Percentiles rank a stretch among this genome's conserved stretches.
These are phyloP conservation scores for Aspergillus tanneri DNA, from an alignment of 2,329 filamentous ascomycete species.

Conservation along the genomic window DNA sequence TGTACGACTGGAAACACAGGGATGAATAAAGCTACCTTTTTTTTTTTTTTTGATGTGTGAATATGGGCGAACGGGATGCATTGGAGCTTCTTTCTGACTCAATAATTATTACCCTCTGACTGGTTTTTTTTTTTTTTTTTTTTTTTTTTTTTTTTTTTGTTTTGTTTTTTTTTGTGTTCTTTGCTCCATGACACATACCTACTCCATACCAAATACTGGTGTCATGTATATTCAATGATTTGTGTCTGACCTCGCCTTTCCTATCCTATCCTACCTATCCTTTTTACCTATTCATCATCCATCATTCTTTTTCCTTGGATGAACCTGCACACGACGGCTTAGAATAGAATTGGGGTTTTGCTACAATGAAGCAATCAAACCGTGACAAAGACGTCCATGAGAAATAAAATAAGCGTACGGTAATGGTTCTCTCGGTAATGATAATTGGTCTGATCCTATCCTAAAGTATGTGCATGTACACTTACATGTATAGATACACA, in stretches of 20 bases:
- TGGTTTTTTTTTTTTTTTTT: background rate
- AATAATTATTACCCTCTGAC: background rate
- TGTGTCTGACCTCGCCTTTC: background rate
- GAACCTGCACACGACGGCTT: slow-evolving; percentile 4
- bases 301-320: slow-evolving; percentile 11
- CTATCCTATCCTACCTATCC: background rate
- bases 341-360: slow-evolving; percentile 1
- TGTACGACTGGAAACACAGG: slow-evolving; percentile 21
- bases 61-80: slow-evolving; percentile 15
- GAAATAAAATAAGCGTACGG: too few species aligned
- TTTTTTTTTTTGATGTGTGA: slow-evolving; percentile 18
- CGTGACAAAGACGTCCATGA: too few species aligned
- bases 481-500: too few species aligned
- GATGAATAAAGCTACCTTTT: slow-evolving; percentile 13
- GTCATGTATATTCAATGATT: background rate
- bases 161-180: background rate
- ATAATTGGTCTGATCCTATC: too few species aligned
- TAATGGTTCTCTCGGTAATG: too few species aligned
- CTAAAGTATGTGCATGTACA: too few species aligned
- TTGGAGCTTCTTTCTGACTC: slow-evolving; percentile 8
- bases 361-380: too few species aligned
- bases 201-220: background rate
- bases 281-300: too few species aligned
- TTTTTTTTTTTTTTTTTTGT: slow-evolving; percentile 1
- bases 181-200: background rate